Evolutionary conservation across 345 rosid genomes (phyloP).

Genomic region (Clausena lansium): DNA sequence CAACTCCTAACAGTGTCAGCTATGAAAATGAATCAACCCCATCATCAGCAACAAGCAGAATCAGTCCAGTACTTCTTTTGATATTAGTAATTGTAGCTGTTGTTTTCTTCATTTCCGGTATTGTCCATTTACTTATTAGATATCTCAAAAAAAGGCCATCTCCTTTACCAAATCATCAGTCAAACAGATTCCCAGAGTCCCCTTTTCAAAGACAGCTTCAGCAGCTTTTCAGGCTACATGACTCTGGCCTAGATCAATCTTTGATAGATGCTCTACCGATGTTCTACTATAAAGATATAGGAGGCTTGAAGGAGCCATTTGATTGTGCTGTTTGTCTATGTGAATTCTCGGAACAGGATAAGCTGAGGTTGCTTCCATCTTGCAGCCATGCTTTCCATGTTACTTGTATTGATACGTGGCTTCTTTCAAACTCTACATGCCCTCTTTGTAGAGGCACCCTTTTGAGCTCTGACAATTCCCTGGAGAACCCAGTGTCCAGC

Average conservation of each 20-base stretch:
- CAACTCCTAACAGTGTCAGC: conserved; percentile 19
- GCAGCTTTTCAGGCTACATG: conserved; percentile 61
- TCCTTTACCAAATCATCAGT: conserved; percentile 40
- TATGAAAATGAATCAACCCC: conserved; percentile 27
- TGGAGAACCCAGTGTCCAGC: conserved; percentile 26
- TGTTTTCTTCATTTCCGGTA: conserved; percentile 51
- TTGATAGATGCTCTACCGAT: conserved; percentile 67
- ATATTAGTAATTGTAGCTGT: conserved; percentile 47
- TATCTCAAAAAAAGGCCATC: conserved; percentile 40
- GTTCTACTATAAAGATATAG: conserved; percentile 55
- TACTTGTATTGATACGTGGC: conserved; percentile 72
- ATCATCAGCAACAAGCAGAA: conserved; percentile 33
- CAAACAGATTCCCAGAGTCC: conserved; percentile 42
- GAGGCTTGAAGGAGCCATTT: conserved; percentile 63
- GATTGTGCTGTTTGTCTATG: conserved; percentile 79
- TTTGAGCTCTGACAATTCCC: conserved; percentile 21
- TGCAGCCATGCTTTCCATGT: conserved; percentile 81
- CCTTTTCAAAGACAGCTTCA: conserved; percentile 70
- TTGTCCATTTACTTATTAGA: conserved; percentile 62
- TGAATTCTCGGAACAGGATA: conserved; percentile 55
- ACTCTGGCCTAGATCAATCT: conserved; percentile 75
- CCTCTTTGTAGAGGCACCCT: conserved; percentile 68
- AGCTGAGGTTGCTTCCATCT: conserved; percentile 59
- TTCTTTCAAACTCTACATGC: conserved; percentile 77
- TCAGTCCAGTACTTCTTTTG: conserved; percentile 53